Percentiles rank a stretch among this genome's conserved stretches.
These are phyloP conservation scores for Perkinsus marinus DNA, from an alignment of 169 alveolate genomes.

Conservation along the genomic window DNA sequence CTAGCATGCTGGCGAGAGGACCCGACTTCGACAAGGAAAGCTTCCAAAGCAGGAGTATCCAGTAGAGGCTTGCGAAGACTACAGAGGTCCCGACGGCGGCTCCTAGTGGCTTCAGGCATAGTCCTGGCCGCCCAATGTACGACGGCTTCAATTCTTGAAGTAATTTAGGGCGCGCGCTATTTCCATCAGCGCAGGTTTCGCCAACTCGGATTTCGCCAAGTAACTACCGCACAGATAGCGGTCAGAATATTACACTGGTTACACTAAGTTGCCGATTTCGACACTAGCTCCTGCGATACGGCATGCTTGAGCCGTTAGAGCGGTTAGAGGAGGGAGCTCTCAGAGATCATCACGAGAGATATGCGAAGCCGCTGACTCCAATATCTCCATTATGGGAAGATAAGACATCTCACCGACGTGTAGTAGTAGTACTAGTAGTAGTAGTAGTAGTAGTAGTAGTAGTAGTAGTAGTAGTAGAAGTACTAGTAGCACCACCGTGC, in stretches of 20 bases:
- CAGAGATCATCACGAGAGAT: background rate
- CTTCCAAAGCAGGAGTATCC: background rate
- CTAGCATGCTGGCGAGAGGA: background rate
- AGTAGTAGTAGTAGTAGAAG: too few species aligned
- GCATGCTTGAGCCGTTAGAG: background rate
- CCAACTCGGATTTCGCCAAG: slow-evolving; percentile 32
- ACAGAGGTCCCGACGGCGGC: background rate
- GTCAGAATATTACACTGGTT: too few species aligned
- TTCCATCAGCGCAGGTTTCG: too few species aligned
- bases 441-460: background rate
- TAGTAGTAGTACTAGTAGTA: background rate
- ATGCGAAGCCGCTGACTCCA: background rate
- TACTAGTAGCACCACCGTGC: too few species aligned
- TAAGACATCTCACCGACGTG: background rate
- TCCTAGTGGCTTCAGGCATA: background rate
- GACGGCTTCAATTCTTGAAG: too few species aligned
- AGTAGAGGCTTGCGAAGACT: background rate
- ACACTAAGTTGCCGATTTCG: too few species aligned
- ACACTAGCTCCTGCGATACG: background rate
- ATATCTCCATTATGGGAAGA: background rate
- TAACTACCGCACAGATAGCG: too few species aligned
- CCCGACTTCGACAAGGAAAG: background rate
- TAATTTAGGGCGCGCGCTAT: too few species aligned
- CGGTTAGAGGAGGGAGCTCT: background rate
- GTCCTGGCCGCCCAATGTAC: too few species aligned